phyloP scores from a whole-genome alignment of 2,329 filamentous ascomycete species.

The Ascochyta rabiei region DNA sequence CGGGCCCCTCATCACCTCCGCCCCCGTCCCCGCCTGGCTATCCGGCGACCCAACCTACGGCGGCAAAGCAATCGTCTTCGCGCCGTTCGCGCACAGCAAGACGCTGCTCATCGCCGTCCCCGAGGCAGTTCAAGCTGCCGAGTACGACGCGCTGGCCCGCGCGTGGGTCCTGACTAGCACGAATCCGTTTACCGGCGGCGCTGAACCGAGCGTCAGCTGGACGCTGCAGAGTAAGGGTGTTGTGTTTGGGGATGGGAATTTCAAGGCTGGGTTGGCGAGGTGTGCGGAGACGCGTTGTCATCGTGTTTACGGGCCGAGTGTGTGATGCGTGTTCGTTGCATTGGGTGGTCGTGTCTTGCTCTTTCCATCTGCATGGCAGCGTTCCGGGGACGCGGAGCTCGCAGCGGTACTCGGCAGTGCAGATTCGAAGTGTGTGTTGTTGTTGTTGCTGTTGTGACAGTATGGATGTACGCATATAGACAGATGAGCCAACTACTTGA shows the following conservation, averaged over 20 bases:
- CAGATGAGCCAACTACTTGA: too few relatives aligned
- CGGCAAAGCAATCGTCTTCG: constrained; percentile 41
- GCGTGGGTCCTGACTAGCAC: constrained; percentile 49
- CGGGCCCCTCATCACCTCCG: constrained; percentile 38
- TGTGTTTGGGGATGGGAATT: constrained; percentile 47
- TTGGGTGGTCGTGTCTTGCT: too few relatives aligned
- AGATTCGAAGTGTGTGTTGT: too few relatives aligned
- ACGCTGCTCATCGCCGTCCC: constrained; percentile 41
- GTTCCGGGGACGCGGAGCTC: not conserved
- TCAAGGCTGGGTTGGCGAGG: constrained; percentile 23
- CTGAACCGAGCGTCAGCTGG: constrained; percentile 43
- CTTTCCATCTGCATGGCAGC: too few relatives aligned
- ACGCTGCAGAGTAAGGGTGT: constrained; percentile 49
- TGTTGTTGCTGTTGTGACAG: too few relatives aligned
- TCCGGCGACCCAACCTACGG: not conserved
- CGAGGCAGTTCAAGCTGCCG: constrained; percentile 26
- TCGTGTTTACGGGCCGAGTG: constrained; percentile 11
- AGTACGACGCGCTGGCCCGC: constrained; percentile 31
- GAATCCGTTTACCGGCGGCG: constrained; percentile 31
- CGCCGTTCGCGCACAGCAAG: constrained; percentile 41
- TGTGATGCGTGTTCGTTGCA: not conserved
- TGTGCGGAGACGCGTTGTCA: constrained; percentile 18
- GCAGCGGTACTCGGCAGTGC: too few relatives aligned
- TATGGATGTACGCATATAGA: too few relatives aligned
- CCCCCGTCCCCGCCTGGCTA: constrained; percentile 17